Evolutionary conservation across 371 early-diverging fungal genomes (phyloP), one percentile per base, ranked within the genome.

Genomic region (Phascolomyces articulosus): DNA sequence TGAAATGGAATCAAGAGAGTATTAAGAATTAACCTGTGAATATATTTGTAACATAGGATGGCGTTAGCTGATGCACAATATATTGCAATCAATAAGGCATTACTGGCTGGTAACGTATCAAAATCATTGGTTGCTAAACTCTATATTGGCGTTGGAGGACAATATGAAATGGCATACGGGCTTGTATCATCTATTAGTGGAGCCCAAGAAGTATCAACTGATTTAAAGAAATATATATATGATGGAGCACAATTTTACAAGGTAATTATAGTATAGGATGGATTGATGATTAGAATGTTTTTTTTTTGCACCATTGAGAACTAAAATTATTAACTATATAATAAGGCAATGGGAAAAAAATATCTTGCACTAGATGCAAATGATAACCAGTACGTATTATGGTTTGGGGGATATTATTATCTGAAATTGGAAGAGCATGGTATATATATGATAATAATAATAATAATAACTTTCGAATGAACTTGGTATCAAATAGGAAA

Each of bases 91-190:
- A 76, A 77, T 24, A 85, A 82, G 65, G 82, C 82, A 20, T 31
- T 78, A 10, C 27, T 72, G 3, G 59, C 68, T 26, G 71, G 71
- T 28, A 80, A 77, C 23, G 70, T 79, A 1, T 86, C 89, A 0
- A 84, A 85, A 62, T 85, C 86, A 0, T 68, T 89, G 3, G 65
- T 82, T 48, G 89, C 87, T 1, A 89, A 89, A 28, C 65, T 89
- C 16, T 83, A 83, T 23, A 84, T 89, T 57, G 87, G 87, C 0
- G 83, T 89, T 28, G 84, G 85, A 41, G 85, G 79, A 16, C 82
- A 87, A 47, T 89, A 89, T 64, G 87, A 89, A 57, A 82, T 82
- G 63, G 87, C 89, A 0, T 77, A 82, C 61, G 87, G 89, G 0
- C 68, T 89, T 40, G 74, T 89, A 11, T 82, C 85, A 13, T 84